phyloP scores from a whole-genome alignment of 441 rosid species.

The Macaranga tanarius region DNA sequence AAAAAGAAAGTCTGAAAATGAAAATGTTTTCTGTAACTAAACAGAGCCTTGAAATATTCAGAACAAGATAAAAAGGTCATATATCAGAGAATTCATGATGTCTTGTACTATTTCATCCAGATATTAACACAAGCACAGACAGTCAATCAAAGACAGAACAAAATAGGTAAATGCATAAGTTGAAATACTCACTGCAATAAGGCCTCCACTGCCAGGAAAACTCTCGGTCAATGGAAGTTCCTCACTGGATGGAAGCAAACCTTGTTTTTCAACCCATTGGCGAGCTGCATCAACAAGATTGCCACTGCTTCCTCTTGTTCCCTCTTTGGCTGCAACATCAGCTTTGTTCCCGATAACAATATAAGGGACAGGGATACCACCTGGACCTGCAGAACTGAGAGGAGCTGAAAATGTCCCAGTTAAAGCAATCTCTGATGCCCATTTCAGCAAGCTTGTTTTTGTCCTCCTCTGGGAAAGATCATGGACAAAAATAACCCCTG shows the following conservation, averaged over 20 bases:
- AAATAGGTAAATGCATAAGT: slow-evolving; percentile 3
- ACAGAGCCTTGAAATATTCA: background rate
- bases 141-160: background rate
- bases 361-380: slow-evolving; percentile 96
- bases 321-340: slow-evolving; percentile 88
- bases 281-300: slow-evolving; percentile 98
- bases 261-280: slow-evolving; percentile 99
- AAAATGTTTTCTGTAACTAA: too few relatives aligned
- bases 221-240: slow-evolving; percentile 95
- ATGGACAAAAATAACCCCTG: slow-evolving; percentile 97
- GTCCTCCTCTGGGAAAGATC: slow-evolving; percentile 98
- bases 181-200: slow-evolving; percentile 62
- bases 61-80: background rate
- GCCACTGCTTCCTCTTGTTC: slow-evolving; percentile 91
- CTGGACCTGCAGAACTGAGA: slow-evolving; percentile 82
- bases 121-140: slow-evolving; percentile 4
- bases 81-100: background rate
- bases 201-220: slow-evolving; percentile 86
- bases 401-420: slow-evolving; percentile 97
- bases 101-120: background rate
- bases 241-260: slow-evolving; percentile 83
- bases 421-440: slow-evolving; percentile 89
- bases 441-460: slow-evolving; percentile 86
- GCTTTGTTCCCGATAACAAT: slow-evolving; percentile 93
- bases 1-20: too few relatives aligned